Evolutionary conservation across 176 grass and related monocot genomes (phyloP).

Genomic region (maize (Zea mays)): Zm-B73-REFERENCE-NAM-5.0 NC_050100.1:11583001-11583500

Average conservation of each 20-base stretch:
- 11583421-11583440: not conserved
- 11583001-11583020: not conserved
- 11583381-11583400: not conserved
- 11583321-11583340: constrained; percentile 42
- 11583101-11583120: constrained; percentile 99
- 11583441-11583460: constrained; percentile 19
- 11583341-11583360: not conserved
- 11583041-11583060: constrained; percentile 98
- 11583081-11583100: constrained; percentile 95
- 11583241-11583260: constrained; percentile 70
- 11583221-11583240: constrained; percentile 99
- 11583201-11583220: constrained; percentile 96
- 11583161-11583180: constrained; percentile 98
- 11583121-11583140: constrained; percentile 99
- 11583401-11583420: not conserved
- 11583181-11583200: constrained; percentile 93
- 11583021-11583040: constrained; percentile 51
- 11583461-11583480: constrained; percentile 14
- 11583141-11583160: constrained; percentile 99
- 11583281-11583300: constrained; percentile 21
- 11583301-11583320: constrained; percentile 21
- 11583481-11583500: not conserved
- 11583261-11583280: constrained; percentile 28
- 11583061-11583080: constrained; percentile 95
- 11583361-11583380: constrained; percentile 30